A percentile compares a stretch with the other conserved stretches of the same genome.
Conservation (phyloP, 1,284 basidiomycete species). For the Ceraceosorus bombacis region DNA sequence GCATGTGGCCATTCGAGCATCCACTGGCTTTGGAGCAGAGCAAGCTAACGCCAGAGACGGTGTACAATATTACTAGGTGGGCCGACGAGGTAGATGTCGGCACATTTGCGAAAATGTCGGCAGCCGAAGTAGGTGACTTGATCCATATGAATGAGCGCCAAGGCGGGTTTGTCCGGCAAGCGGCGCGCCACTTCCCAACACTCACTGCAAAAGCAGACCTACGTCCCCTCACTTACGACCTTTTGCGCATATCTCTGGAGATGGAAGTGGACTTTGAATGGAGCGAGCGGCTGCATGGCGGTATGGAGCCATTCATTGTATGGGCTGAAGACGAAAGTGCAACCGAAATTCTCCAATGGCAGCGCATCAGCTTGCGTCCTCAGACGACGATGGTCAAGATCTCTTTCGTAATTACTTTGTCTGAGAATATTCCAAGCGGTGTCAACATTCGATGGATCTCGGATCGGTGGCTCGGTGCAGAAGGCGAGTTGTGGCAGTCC, state of each 20-base stretch:
- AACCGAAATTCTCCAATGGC: conserved; percentile 70
- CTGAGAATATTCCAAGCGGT: conserved; percentile 5
- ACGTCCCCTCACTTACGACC: conserved; percentile 66
- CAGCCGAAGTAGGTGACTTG: conserved; percentile 70
- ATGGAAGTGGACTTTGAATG: conserved; percentile 72
- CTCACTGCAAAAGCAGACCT: conserved; percentile 64
- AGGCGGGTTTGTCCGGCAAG: conserved; percentile 68
- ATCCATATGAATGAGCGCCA: conserved; percentile 81
- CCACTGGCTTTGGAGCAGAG: conserved; percentile 57
- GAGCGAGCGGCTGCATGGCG: conserved; percentile 69
- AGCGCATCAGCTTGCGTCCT: neutral
- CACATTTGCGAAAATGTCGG: conserved; percentile 68
- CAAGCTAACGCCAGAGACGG: conserved; percentile 61
- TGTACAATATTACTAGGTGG: conserved; percentile 72
- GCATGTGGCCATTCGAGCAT: conserved; percentile 92
- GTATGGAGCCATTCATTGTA: conserved; percentile 80
- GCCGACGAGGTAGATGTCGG: conserved; percentile 73
- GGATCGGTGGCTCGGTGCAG: conserved; percentile 88
- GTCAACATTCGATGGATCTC: conserved; percentile 69
- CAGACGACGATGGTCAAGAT: conserved; percentile 52
- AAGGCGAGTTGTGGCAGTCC: conserved; percentile 62
- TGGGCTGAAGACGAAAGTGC: conserved; percentile 87
- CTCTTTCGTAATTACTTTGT: conserved; percentile 72
- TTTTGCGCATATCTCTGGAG: conserved; percentile 68
- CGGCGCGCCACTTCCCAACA: conserved; percentile 78